Evolutionary conservation across 83 land plant genomes (phyloP).

Genomic region (Thuja plicata): DNA sequence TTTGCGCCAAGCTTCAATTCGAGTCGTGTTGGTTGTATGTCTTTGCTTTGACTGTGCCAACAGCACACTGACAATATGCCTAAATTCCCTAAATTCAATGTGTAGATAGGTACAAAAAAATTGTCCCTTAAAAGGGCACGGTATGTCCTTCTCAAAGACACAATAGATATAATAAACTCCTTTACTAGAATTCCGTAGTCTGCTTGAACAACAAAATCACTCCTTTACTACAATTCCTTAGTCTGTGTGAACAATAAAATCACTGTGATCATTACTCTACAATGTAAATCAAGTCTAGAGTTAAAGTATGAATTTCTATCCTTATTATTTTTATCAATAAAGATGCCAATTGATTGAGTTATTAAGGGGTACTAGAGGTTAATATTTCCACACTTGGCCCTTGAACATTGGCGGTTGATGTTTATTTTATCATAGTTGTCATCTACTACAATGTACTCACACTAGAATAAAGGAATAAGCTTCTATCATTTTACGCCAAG

Average conservation of each 20-base stretch:
- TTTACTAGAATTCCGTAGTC: background rate
- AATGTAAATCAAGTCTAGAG: background rate
- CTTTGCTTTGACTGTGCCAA: too few relatives aligned
- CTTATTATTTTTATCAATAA: background rate
- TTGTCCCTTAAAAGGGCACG: background rate
- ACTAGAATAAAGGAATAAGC: background rate
- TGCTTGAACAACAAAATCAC: too few relatives aligned
- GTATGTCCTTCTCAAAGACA: background rate
- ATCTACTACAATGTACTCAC: background rate
- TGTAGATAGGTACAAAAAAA: background rate
- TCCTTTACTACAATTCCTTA: too few relatives aligned
- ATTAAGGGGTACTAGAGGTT: background rate
- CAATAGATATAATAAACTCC: too few relatives aligned
- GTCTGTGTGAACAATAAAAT: background rate
- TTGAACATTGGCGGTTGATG: background rate
- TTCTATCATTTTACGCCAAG: background rate
- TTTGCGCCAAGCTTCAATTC: too few relatives aligned
- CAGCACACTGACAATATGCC: background rate
- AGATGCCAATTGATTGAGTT: background rate
- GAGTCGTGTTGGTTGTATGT: too few relatives aligned
- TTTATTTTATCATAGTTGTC: background rate
- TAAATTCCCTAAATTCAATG: background rate
- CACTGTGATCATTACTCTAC: background rate
- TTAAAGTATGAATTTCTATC: background rate
- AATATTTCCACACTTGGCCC: background rate